Conservation (phyloP, 164 flowering plant genomes). For the Stephania cephalantha region DNA sequence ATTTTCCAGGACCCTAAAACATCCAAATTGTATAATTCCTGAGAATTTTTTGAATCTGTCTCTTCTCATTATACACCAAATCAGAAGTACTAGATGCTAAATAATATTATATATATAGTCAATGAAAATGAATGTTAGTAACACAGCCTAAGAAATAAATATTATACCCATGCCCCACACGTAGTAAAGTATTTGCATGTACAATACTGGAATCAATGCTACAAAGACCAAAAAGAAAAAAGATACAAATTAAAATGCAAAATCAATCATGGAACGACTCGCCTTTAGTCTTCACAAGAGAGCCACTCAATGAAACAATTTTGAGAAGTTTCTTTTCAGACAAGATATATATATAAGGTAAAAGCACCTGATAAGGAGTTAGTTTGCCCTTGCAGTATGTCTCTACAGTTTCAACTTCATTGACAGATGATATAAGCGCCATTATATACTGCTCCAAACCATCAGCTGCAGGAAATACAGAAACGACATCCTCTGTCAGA, state of each 20-base stretch:
- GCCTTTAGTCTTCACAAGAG: background rate
- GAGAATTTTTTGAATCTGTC: background rate
- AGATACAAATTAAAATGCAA: background rate
- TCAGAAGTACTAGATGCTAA: background rate
- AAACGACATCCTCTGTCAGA: slow-evolving; percentile 87
- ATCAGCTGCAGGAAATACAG: slow-evolving; percentile 92
- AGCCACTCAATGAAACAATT: background rate
- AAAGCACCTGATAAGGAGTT: slow-evolving; percentile 57
- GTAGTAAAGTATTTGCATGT: background rate
- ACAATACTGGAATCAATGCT: background rate
- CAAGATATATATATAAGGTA: background rate
- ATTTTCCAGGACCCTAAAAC: background rate
- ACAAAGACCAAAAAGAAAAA: background rate
- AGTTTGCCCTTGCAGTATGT: slow-evolving; percentile 44
- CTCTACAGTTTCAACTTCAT: slow-evolving; percentile 56
- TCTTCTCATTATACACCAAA: background rate
- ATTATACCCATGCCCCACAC: background rate
- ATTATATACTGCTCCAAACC: slow-evolving; percentile 71
- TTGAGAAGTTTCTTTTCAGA: background rate
- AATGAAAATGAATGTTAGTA: background rate
- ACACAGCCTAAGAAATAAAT: background rate
- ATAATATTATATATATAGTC: background rate
- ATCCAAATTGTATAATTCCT: background rate
- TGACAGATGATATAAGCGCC: slow-evolving; percentile 45
- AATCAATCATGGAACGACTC: background rate